Evolutionary conservation across 1,284 basidiomycete genomes (phyloP).

Genomic region (Fomitiporia mediterranea): DNA sequence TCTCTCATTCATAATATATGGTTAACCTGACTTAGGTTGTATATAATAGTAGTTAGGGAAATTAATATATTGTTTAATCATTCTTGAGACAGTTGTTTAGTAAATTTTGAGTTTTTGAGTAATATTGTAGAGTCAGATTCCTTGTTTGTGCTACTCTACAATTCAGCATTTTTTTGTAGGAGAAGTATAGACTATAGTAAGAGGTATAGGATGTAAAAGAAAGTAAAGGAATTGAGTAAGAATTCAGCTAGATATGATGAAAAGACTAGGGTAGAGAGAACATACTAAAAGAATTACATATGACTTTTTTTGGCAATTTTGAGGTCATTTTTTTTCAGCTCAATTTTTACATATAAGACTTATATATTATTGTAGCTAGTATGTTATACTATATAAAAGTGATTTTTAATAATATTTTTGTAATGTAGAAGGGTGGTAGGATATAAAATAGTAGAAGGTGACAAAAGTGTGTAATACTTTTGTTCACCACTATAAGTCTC

Average conservation of each 20-base stretch:
- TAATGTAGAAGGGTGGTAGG: background rate
- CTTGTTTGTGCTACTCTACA: slow-evolving; percentile 6
- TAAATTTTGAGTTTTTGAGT: slow-evolving; percentile 1
- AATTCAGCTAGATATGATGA: background rate
- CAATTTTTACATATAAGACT: background rate
- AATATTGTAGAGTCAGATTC: background rate
- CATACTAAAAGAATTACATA: slow-evolving; percentile 1
- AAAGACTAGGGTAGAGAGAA: background rate
- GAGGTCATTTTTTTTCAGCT: background rate
- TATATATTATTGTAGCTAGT: background rate
- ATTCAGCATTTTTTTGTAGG: slow-evolving; percentile 17
- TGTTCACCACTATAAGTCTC: slow-evolving; percentile 8
- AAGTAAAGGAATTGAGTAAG: background rate
- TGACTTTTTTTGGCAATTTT: background rate
- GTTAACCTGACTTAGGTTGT: slow-evolving; percentile 10
- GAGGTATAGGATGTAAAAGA: background rate
- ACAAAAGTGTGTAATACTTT: slow-evolving; percentile 3
- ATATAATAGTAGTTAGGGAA: slow-evolving; percentile 10
- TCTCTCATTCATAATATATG: slow-evolving; percentile 1
- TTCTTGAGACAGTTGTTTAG: slow-evolving; percentile 5
- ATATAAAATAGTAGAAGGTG: background rate
- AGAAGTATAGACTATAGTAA: slow-evolving; percentile 10
- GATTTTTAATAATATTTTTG: background rate
- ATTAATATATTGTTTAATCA: background rate
- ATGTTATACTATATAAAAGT: background rate